Percentiles rank a stretch among this genome's conserved stretches.
Conservation (phyloP, 495 filamentous ascomycete species). For the Neurospora sp. region DNA sequence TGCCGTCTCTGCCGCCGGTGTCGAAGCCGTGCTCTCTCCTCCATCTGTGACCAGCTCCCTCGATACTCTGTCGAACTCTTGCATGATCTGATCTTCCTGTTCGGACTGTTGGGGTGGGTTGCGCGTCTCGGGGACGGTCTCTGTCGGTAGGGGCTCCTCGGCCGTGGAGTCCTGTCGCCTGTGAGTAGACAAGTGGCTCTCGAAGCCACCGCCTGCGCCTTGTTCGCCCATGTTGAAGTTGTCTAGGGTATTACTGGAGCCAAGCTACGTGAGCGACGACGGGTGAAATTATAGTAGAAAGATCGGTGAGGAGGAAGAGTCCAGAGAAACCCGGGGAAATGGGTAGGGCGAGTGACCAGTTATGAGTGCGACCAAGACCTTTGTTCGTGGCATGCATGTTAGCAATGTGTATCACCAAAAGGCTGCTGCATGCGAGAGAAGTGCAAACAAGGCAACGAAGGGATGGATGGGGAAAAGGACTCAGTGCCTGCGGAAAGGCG, state of each 20-base stretch:
- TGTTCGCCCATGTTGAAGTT: conserved; percentile 33
- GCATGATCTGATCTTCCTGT: conserved; percentile 6
- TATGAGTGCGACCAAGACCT: neutral
- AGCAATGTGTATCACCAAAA: neutral
- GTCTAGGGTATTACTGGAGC: neutral
- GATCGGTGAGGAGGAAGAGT: neutral
- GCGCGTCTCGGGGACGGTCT: conserved; percentile 18
- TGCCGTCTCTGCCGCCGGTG: conserved; percentile 7
- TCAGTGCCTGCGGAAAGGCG: conserved; percentile 24
- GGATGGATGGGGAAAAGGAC: conserved; percentile 24
- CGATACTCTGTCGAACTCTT: conserved; percentile 16
- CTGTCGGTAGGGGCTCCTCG: conserved; percentile 23
- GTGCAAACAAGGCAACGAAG: conserved; percentile 10
- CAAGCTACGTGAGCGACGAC: neutral
- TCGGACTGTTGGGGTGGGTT: conserved; percentile 15
- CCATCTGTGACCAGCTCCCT: conserved; percentile 8
- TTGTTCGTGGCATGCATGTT: neutral
- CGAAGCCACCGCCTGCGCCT: conserved; percentile 34
- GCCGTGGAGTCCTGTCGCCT: conserved; percentile 22
- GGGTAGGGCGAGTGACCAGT: neutral
- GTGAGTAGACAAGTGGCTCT: conserved; percentile 33
- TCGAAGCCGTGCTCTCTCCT: neutral
- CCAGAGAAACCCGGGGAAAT: neutral
- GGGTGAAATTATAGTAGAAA: neutral
- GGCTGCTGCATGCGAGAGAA: neutral